Evolutionary conservation across 768 basidiomycete species (phyloP).

Genomic region (Leucocoprinus sp.): DNA sequence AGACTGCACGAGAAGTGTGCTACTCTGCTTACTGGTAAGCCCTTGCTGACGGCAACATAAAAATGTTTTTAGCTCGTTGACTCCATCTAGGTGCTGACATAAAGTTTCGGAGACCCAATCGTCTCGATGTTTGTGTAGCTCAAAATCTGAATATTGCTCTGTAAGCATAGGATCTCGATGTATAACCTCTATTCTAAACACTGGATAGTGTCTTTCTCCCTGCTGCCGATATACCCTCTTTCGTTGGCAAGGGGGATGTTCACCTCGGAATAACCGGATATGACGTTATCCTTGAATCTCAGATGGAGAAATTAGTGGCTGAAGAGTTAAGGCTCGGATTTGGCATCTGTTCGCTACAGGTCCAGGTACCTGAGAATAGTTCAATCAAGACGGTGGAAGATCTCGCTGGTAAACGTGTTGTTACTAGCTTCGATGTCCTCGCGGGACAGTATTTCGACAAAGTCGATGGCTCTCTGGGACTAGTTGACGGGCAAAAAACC

Average conservation of each 20-base stretch:
- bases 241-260: constrained; percentile 96
- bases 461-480: constrained; percentile 46
- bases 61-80: background rate
- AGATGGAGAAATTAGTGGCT: constrained; percentile 70
- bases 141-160: constrained; percentile 91
- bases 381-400: constrained; percentile 65
- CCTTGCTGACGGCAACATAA: background rate
- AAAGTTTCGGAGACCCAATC: constrained; percentile 79
- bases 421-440: constrained; percentile 92
- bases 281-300: constrained; percentile 89
- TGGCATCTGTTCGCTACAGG: constrained; percentile 82
- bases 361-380: constrained; percentile 82
- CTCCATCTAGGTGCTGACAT: constrained; percentile 76
- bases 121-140: constrained; percentile 91
- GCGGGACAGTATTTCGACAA: constrained; percentile 68
- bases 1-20: constrained; percentile 88
- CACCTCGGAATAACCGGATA: constrained; percentile 97
- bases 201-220: constrained; percentile 83
- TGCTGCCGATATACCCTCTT: constrained; percentile 94
- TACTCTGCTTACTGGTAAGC: constrained; percentile 70
- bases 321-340: constrained; percentile 83
- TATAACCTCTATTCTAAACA: background rate
- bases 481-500: constrained; percentile 54
- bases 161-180: constrained; percentile 37
- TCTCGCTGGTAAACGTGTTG: constrained; percentile 86